These are phyloP conservation scores for Bassia scoparia DNA, from an alignment of 148 eudicot genomes.

Conservation along the genomic window DNA sequence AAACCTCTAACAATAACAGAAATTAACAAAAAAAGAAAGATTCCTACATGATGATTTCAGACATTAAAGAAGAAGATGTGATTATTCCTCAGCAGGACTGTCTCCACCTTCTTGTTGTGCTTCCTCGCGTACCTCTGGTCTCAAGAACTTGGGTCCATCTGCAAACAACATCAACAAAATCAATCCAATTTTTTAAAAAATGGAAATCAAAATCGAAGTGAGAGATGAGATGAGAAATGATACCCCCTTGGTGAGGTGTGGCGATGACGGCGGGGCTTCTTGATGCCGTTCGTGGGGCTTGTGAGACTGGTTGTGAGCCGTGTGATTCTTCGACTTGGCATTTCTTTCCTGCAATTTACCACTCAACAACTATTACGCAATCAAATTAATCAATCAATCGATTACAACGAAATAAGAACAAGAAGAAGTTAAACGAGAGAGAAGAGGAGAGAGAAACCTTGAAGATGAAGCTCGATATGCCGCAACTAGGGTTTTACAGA, in stretches of 20 bases:
- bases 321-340: conserved; percentile 96
- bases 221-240: not conserved
- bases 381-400: not conserved
- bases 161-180: too few species aligned
- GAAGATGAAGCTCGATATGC: not conserved
- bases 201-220: too few species aligned
- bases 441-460: conserved; percentile 19
- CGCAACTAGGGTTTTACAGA: conserved; percentile 25
- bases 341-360: conserved; percentile 32
- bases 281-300: conserved; percentile 92
- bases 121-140: conserved; percentile 96
- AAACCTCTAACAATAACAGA: too few species aligned
- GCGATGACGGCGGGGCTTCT: conserved; percentile 66
- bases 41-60: conserved; percentile 14
- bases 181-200: not conserved
- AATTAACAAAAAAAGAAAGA: conserved; percentile 7
- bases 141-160: conserved; percentile 94
- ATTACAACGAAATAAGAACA: not conserved
- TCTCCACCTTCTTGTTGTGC: conserved; percentile 69
- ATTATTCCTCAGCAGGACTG: conserved; percentile 49
- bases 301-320: conserved; percentile 79
- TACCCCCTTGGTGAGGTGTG: conserved; percentile 90
- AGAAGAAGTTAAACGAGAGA: not conserved
- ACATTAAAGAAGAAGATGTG: not conserved
- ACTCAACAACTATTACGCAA: too few species aligned